phyloP scores from a whole-genome alignment of 148 eudicot species.

The Suaeda aralocaspica region DNA sequence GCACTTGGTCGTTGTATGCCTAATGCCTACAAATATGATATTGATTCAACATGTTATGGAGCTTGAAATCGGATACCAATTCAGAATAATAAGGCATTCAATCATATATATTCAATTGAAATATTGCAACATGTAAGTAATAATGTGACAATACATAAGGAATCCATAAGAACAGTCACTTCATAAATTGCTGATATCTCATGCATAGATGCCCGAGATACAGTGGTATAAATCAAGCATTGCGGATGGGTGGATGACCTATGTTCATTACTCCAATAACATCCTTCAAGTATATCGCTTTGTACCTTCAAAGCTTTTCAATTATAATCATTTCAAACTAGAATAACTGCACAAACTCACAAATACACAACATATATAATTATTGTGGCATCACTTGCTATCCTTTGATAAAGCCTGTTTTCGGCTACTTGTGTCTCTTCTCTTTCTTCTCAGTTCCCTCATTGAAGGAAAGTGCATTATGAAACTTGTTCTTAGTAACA shows the following conservation, averaged over 20 bases:
- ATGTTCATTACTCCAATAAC: no score
- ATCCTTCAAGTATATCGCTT: not conserved
- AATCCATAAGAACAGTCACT: not conserved
- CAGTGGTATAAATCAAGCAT: not conserved
- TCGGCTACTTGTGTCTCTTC: conserved; percentile 6
- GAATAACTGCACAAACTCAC: not conserved
- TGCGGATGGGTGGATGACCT: not conserved
- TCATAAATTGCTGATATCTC: not conserved
- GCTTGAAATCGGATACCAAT: not conserved
- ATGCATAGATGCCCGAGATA: not conserved
- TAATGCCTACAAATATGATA: no score
- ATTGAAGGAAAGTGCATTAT: conserved; percentile 8
- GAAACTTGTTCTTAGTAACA: conserved; percentile 21
- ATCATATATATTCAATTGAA: not conserved
- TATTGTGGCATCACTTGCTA: not conserved
- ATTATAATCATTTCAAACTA: not conserved
- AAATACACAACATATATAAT: not conserved
- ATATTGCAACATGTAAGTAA: no score
- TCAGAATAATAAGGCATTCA: not conserved
- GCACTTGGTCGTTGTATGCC: no score
- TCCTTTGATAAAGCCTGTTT: not conserved
- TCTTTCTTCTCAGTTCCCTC: conserved; percentile 12
- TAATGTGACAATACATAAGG: no score
- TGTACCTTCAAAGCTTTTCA: not conserved
- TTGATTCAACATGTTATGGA: no score